Conservation (phyloP, 2,329 filamentous ascomycete species). For the Incumbomyces lentus region DNA sequence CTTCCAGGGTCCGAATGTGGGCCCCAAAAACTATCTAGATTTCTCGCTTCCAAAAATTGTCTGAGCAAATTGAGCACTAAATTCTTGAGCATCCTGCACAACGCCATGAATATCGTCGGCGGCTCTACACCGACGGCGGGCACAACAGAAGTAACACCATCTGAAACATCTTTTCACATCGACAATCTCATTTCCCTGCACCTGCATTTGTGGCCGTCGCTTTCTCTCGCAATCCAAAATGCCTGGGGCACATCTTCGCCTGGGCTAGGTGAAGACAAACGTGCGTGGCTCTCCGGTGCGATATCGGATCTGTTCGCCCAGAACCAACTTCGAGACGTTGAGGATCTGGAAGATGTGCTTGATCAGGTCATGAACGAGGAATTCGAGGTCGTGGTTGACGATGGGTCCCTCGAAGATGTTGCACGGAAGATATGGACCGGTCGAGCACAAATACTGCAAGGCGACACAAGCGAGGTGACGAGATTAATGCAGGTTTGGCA, state of each 20-base stretch:
- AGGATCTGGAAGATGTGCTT: slow-evolving; percentile 74
- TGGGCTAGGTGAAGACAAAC: slow-evolving; percentile 64
- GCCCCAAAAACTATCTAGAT: too few relatives aligned
- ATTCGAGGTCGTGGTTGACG: slow-evolving; percentile 86
- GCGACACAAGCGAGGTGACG: slow-evolving; percentile 39
- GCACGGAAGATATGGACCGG: slow-evolving; percentile 62
- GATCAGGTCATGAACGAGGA: slow-evolving; percentile 91
- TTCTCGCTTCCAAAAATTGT: too few relatives aligned
- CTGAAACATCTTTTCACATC: slow-evolving; percentile 55
- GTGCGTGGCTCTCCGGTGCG: slow-evolving; percentile 90
- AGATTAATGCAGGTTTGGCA: slow-evolving; percentile 43
- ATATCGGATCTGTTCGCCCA: slow-evolving; percentile 63
- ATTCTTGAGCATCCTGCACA: too few relatives aligned
- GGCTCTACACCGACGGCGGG: not conserved
- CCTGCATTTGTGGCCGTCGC: slow-evolving; percentile 77
- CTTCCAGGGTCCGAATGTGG: too few relatives aligned
- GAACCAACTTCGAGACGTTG: slow-evolving; percentile 54
- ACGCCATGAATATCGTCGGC: not conserved
- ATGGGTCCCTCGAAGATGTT: slow-evolving; percentile 68
- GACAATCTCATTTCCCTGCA: slow-evolving; percentile 79
- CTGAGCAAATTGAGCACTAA: too few relatives aligned
- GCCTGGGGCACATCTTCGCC: slow-evolving; percentile 70
- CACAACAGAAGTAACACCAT: slow-evolving; percentile 25
- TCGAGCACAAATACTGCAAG: slow-evolving; percentile 45
- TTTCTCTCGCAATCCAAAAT: slow-evolving; percentile 68